These are phyloP conservation scores for Hepatocystis sp. DNA, from an alignment of 169 alveolate genomes.

Conservation along the genomic window DNA sequence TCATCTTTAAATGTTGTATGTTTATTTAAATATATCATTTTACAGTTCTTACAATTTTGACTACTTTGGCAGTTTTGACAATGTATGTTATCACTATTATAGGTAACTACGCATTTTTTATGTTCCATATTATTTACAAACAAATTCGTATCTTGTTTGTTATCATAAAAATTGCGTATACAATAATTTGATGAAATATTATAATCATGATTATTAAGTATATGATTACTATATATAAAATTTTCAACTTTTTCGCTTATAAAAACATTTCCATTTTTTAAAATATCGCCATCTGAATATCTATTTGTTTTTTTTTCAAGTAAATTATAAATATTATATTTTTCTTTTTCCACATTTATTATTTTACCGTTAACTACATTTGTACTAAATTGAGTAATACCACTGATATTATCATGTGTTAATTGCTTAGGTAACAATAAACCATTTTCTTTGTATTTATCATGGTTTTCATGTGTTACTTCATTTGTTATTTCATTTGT, in stretches of 20 bases:
- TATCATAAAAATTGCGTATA: slow-evolving; percentile 25
- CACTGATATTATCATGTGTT: too few species aligned
- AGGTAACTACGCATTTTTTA: too few species aligned
- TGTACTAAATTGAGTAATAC: too few species aligned
- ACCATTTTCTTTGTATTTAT: too few species aligned
- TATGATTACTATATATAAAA: neutral
- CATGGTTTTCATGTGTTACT: too few species aligned
- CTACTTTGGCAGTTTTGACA: too few species aligned
- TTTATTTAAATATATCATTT: slow-evolving; percentile 1
- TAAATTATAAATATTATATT: slow-evolving; percentile 7
- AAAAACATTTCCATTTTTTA: slow-evolving; percentile 10
- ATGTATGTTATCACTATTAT: too few species aligned
- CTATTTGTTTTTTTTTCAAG: slow-evolving; percentile 4
- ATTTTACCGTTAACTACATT: too few species aligned
- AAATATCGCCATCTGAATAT: neutral
- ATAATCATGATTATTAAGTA: slow-evolving; percentile 4
- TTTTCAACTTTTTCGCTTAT: slow-evolving; percentile 8
- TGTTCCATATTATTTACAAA: slow-evolving; percentile 1
- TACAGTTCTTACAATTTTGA: slow-evolving; percentile 13
- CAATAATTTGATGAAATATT: slow-evolving; percentile 7
- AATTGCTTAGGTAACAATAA: too few species aligned
- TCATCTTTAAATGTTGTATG: slow-evolving; percentile 1
- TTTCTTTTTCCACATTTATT: too few species aligned
- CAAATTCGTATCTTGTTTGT: slow-evolving; percentile 18
- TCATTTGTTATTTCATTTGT: too few species aligned